These are phyloP conservation scores for Penicillium polonicum DNA, from an alignment of 2,329 filamentous ascomycete species.

Conservation along the genomic window DNA sequence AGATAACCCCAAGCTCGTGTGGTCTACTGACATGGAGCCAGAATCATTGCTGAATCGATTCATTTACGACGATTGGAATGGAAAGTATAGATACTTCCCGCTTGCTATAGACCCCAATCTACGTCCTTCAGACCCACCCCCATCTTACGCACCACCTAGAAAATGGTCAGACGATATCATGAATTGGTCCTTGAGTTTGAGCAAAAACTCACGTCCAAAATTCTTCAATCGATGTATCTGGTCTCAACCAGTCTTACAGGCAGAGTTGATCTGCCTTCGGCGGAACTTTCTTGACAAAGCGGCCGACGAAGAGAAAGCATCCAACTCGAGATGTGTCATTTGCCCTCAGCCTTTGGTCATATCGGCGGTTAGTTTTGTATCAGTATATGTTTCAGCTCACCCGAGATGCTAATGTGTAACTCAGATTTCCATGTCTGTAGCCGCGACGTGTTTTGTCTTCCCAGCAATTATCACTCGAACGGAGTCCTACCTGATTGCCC, in stretches of 20 bases:
- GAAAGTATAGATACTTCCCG: conserved; percentile 59
- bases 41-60: conserved; percentile 51
- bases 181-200: conserved; percentile 79
- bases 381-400: not conserved
- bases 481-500: conserved; percentile 75
- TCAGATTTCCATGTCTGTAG: conserved; percentile 67
- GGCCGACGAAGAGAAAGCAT: conserved; percentile 49
- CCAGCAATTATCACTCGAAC: conserved; percentile 82
- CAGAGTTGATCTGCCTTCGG: conserved; percentile 70
- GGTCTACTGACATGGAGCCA: conserved; percentile 44
- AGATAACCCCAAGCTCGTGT: conserved; percentile 44
- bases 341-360: conserved; percentile 75
- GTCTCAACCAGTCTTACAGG: conserved; percentile 78
- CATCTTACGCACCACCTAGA: conserved; percentile 34
- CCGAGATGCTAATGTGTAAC: not conserved
- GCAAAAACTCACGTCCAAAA: conserved; percentile 56
- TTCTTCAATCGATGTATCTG: conserved; percentile 54
- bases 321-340: conserved; percentile 60
- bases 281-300: conserved; percentile 77
- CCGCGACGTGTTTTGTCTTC: conserved; percentile 70
- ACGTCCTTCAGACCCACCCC: conserved; percentile 36
- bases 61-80: conserved; percentile 57
- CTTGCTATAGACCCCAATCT: conserved; percentile 33
- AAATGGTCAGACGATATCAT: conserved; percentile 65
- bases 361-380: conserved; percentile 63